Conservation (phyloP, 2,329 filamentous ascomycete species). For the Fusarium verrucosum region DNA sequence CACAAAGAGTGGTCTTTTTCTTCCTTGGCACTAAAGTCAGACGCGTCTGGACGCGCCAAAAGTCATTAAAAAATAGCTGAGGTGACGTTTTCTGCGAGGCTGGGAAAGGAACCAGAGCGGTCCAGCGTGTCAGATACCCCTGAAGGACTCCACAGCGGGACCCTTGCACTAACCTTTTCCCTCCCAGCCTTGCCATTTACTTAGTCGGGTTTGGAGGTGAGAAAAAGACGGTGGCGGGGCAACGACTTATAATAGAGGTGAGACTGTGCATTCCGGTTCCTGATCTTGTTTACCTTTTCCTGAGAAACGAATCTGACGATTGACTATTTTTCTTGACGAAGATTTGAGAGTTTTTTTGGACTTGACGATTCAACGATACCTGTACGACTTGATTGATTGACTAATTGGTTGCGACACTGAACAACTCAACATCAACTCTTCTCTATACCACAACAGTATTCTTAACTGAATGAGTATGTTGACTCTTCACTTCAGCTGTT, state of each 20-base stretch:
- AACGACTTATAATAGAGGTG: conserved; percentile 54
- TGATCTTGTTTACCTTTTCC: conserved; percentile 8
- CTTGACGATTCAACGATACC: conserved; percentile 12
- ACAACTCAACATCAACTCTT: background rate
- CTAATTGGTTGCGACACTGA: conserved; percentile 10
- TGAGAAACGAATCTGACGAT: background rate
- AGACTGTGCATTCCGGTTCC: conserved; percentile 28
- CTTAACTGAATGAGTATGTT: conserved; percentile 5
- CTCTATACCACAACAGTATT: background rate
- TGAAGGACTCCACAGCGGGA: conserved; percentile 17
- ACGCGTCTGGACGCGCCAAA: conserved; percentile 24
- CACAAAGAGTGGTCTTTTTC: background rate
- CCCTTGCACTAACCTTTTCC: conserved; percentile 42
- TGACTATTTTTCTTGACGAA: background rate
- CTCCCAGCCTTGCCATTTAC: conserved; percentile 50
- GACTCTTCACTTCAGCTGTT: background rate
- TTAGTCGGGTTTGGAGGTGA: conserved; percentile 39
- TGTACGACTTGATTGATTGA: conserved; percentile 17
- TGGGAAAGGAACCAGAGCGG: conserved; percentile 17
- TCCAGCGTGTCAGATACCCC: conserved; percentile 34
- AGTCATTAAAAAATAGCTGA: background rate
- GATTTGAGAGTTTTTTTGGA: background rate
- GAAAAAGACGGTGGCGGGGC: conserved; percentile 58
- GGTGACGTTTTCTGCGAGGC: conserved; percentile 39
- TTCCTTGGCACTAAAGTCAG: conserved; percentile 1